A percentile compares a stretch with the other conserved stretches of the same genome.
Evolutionary conservation across 352 stramenopile species (phyloP).

Genomic region (Phytopythium chamaehyphon): DNA sequence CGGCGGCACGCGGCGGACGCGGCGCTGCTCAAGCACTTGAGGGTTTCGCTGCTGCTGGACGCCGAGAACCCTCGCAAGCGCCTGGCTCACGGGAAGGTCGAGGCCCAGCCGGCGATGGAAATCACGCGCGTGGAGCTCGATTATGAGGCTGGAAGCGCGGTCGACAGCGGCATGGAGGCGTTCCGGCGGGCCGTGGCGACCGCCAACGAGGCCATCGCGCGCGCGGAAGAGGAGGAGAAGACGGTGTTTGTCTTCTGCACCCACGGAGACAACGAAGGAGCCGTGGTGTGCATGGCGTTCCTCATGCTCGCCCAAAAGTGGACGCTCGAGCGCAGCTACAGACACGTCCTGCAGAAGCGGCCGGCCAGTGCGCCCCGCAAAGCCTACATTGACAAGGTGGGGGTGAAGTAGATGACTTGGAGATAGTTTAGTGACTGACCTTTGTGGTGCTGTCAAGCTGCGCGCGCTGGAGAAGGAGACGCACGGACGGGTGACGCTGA

Average conservation of each 20-base stretch:
- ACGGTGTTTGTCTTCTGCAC: constrained; percentile 73
- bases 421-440: background rate
- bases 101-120: constrained; percentile 21
- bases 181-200: constrained; percentile 39
- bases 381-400: constrained; percentile 64
- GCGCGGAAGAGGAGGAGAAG: constrained; percentile 29
- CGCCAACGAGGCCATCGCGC: constrained; percentile 45
- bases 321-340: constrained; percentile 58
- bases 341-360: constrained; percentile 53
- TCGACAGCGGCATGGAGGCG: constrained; percentile 55
- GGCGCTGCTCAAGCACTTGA: constrained; percentile 50
- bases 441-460: constrained; percentile 30
- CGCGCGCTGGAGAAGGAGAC: constrained; percentile 47
- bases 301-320: constrained; percentile 56
- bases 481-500: constrained; percentile 56
- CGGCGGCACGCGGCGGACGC: constrained; percentile 53
- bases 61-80: constrained; percentile 65
- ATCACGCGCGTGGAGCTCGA: constrained; percentile 50
- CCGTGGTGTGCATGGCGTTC: constrained; percentile 62
- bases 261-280: constrained; percentile 67
- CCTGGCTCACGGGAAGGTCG: constrained; percentile 9
- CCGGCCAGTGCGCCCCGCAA: constrained; percentile 57
- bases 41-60: constrained; percentile 47
- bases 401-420: constrained; percentile 4
- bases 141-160: constrained; percentile 40